Base-by-base conservation (phyloP, 2,329 filamentous ascomycete species). In the Talaromyces islandicus region DNA sequence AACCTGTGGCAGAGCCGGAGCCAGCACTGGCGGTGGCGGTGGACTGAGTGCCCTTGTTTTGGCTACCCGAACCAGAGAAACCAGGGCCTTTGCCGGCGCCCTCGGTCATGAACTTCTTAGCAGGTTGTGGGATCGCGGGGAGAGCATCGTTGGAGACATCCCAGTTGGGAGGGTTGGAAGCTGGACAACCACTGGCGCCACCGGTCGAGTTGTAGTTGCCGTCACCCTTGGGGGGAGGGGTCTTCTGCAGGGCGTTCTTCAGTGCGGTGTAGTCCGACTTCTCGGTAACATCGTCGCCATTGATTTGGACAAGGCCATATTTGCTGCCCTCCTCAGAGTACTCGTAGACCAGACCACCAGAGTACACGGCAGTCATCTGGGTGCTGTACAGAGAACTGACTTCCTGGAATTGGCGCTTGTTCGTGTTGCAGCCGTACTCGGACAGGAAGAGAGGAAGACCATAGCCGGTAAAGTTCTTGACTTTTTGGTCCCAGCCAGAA, bases 261-360 rank as follows among this genome's bases (percentile, higher is more conserved):
- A 87, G 78, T 55, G 79, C 77, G 53, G 77, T 73, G 76, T 88
- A 96, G 70, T 93, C 90, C 46, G 75, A 64, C 35, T 81, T 77
- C 64, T 88, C 83, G 32, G 77, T 78, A 32, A 89, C 82, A 29
- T 75, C 76, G 71, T 75, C 68, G 64, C 81, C 83, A 53, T 75
- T 70, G 70, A 94, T 80, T 60, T 84, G 77, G 71, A 92, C 91
- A 61, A 96, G 87, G 65, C 92, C 93, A 75, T 87, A 97, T 52
- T 87, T 82, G 78, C 87, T 91, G 63, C 82, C 81, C 76, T 95
- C 91, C 77, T 95, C 89, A 10, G 89, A 88, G 81, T 96, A 99
- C 78, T 97, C 92, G 79, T 97, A 99, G 75, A 97, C 90, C 43
- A 99, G 85, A 74, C 94, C 94, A 69, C 94, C 94, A 46, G 92